Conservation (phyloP, 441 rosid species). For the Eutrema salsugineum region DNA sequence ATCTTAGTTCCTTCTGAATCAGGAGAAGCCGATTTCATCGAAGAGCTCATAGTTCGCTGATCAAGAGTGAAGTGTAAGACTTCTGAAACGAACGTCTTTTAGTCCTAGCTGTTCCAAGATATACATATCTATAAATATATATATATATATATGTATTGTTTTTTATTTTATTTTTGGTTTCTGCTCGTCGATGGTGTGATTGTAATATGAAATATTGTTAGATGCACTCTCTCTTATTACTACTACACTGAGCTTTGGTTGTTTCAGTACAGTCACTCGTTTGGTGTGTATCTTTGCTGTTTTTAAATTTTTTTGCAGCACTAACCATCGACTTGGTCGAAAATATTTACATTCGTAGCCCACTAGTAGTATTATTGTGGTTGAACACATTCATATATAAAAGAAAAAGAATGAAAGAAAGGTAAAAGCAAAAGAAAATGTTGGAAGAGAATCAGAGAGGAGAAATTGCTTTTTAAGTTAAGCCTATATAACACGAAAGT, state of each 20-base stretch:
- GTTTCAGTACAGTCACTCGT: constrained; percentile 5
- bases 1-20: constrained; percentile 62
- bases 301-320: neutral
- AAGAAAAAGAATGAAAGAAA: neutral
- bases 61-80: constrained; percentile 3
- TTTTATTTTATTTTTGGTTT: constrained; percentile 2
- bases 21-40: constrained; percentile 46
- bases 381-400: too few relatives aligned
- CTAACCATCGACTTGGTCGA: neutral
- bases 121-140: neutral
- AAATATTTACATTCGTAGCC: too few relatives aligned
- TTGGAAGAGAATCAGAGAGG: neutral
- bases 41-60: constrained; percentile 72
- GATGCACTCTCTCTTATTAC: constrained; percentile 4
- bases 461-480: too few relatives aligned
- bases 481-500: neutral
- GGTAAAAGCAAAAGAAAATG: neutral
- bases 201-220: constrained; percentile 12
- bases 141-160: constrained; percentile 8
- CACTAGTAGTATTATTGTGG: too few relatives aligned
- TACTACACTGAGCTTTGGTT: constrained; percentile 13
- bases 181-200: neutral
- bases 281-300: neutral
- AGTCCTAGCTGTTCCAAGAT: constrained; percentile 14
- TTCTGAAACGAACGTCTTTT: neutral